Conservation (phyloP, 2,329 filamentous ascomycete species). For the Chaetomium globosum region DNA sequence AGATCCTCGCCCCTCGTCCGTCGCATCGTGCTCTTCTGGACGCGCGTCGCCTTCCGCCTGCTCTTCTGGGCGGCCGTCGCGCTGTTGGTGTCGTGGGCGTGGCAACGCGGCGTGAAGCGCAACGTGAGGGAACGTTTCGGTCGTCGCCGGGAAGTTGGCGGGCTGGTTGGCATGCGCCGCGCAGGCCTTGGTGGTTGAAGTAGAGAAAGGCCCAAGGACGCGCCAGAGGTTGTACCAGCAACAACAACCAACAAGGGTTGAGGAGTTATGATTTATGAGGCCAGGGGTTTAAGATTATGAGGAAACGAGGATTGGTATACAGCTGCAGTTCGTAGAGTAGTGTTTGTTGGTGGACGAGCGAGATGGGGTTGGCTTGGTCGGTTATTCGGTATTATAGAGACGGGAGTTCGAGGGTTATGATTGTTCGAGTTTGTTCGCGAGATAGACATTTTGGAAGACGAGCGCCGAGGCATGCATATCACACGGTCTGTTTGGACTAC, state of each 20-base stretch:
- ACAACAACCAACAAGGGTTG: not conserved
- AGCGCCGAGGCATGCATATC: not conserved
- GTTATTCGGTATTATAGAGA: not conserved
- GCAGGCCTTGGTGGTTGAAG: conserved; percentile 61
- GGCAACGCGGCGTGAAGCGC: conserved; percentile 66
- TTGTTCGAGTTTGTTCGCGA: not conserved
- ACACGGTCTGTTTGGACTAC: conserved; percentile 1
- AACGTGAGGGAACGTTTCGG: conserved; percentile 64
- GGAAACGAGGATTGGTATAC: not conserved
- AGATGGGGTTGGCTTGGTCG: not conserved
- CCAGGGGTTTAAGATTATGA: not conserved
- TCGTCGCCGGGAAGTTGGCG: conserved; percentile 48
- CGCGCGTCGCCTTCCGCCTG: conserved; percentile 64
- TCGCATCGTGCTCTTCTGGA: conserved; percentile 75
- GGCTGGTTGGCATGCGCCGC: conserved; percentile 54
- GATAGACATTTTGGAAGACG: not conserved
- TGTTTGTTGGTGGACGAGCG: not conserved
- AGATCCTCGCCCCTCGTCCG: conserved; percentile 70
- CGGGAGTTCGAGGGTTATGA: not conserved
- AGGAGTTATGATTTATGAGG: not conserved
- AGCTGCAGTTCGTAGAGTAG: too few relatives aligned
- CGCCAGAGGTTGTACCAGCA: not conserved
- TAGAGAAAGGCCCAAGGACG: conserved; percentile 56
- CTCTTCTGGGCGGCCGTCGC: conserved; percentile 65
- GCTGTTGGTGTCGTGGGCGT: conserved; percentile 58